Evolutionary conservation across 2,329 filamentous ascomycete species (phyloP).

Genomic region (Celoporthe dispersa): DNA sequence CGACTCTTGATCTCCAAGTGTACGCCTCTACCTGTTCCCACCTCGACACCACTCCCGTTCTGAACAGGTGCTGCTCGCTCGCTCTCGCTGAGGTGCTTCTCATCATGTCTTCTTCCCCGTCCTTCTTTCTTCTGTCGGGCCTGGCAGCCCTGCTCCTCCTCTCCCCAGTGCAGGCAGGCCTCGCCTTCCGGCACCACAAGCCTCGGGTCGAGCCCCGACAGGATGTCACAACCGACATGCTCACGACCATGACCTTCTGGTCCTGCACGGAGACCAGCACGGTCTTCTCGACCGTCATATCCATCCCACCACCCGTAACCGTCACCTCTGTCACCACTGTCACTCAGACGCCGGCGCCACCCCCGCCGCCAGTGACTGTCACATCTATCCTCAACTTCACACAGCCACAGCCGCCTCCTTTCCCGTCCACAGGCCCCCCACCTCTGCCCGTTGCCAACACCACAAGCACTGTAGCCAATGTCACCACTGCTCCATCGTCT

Average conservation of each 20-base stretch:
- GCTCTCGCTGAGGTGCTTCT: background rate
- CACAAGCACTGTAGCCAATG: background rate
- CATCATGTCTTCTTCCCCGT: background rate
- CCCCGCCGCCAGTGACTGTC: background rate
- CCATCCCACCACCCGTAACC: background rate
- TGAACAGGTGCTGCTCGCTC: background rate
- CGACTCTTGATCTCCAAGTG: background rate
- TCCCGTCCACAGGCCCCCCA: background rate
- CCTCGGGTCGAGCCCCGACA: background rate
- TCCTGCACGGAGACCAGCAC: constrained; percentile 9
- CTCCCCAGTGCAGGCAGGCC: background rate
- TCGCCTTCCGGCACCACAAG: background rate
- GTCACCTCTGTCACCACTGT: background rate
- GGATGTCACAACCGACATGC: background rate
- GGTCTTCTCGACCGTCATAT: background rate
- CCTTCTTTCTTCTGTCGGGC: background rate
- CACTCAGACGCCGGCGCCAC: background rate
- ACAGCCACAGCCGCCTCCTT: background rate
- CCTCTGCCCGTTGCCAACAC: background rate
- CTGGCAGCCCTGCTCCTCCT: background rate
- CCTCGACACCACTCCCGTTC: background rate
- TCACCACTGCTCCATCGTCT: background rate
- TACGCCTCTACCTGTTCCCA: background rate
- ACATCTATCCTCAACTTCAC: background rate
- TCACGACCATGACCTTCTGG: background rate